Conservation (phyloP, 495 filamentous ascomycete species). For the Glarea lozoyensis region DNA sequence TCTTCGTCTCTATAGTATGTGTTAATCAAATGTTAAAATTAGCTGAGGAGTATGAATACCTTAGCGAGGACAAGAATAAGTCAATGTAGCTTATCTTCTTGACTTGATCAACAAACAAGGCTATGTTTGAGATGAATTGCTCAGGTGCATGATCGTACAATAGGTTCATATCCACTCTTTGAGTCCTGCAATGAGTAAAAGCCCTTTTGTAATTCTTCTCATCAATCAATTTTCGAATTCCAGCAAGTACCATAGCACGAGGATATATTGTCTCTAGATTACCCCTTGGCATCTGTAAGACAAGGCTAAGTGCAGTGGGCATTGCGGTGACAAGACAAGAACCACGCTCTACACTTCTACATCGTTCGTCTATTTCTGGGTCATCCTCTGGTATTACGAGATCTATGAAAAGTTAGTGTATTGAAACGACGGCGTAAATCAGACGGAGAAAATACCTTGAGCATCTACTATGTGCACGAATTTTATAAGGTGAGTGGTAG, state of each 20-base stretch:
- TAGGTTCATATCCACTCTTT: slow-evolving; percentile 96
- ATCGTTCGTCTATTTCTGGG: slow-evolving; percentile 85
- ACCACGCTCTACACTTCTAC: slow-evolving; percentile 85
- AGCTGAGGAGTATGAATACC: slow-evolving; percentile 38
- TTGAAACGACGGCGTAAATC: too few relatives aligned
- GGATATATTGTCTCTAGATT: slow-evolving; percentile 95
- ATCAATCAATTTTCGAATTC: slow-evolving; percentile 72
- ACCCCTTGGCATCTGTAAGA: slow-evolving; percentile 88
- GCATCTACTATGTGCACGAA: slow-evolving; percentile 71
- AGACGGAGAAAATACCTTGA: slow-evolving; percentile 44
- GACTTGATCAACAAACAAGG: slow-evolving; percentile 76
- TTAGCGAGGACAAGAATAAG: slow-evolving; percentile 80
- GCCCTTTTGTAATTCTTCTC: slow-evolving; percentile 72
- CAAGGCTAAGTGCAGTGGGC: slow-evolving; percentile 71
- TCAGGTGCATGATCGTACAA: slow-evolving; percentile 84
- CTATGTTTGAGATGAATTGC: slow-evolving; percentile 70
- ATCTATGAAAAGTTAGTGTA: slow-evolving; percentile 33
- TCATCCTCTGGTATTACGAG: slow-evolving; percentile 81
- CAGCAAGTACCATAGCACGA: slow-evolving; percentile 81
- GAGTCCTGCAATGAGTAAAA: slow-evolving; percentile 79
- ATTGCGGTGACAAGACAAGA: slow-evolving; percentile 81
- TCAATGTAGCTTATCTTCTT: slow-evolving; percentile 81
- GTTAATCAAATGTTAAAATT: slow-evolving; percentile 14
- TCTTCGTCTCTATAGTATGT: slow-evolving; percentile 64
- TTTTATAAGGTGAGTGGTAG: slow-evolving; percentile 81